Evolutionary conservation across 139 green algal species (phyloP), one percentile per base, ranked within the genome.

Genomic region (Desmodesmus armatus): DNA sequence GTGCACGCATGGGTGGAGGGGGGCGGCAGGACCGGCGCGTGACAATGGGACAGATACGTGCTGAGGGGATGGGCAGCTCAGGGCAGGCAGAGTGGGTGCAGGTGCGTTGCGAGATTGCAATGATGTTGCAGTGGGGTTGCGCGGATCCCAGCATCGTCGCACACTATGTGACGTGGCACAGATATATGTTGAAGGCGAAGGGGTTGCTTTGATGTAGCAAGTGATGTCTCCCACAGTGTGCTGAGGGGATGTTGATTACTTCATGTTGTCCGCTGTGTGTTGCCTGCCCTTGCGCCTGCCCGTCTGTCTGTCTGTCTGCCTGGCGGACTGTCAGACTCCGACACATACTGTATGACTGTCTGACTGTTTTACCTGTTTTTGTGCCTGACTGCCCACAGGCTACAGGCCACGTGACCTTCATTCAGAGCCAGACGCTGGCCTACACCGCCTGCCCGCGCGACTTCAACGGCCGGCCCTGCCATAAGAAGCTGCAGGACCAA

Each of bases 401-500:
- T 21, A 7, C 47, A 55, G 9, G 13, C 60, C 87, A 91, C 81
- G 85, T 88, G 27, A 23, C 47, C 27, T 90, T 90, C 76, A 86
- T 92, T 74, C 90, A 92, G 49, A 79, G 51, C 11, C 89, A 93
- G n/a, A 78, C 6, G 11, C 23, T 95, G 41, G 73, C 78, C 25
- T 97, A 97, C 88, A 85, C 91, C 4, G 78, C 93, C 43, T 96
- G 93, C 90, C 82, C 91, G 1, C 74, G 87, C 19, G 87, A 91
- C 7, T 80, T 84, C 70, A 93, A 91, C 78, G 93, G 90, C n/a
- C 66, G 91, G 29, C 31, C 53, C 35, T 97, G 94, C 91, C 89
- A 96, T 49, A 97, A 97, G 91, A 97, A 97, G 92, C 70, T 97
- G 75, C 83, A 75, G 41, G 73, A 85, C 25, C 47, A n/a, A n/a